These are phyloP conservation scores for Isoetes engelmannii DNA, from an alignment of 83 land plant genomes.

Conservation along the genomic window DNA sequence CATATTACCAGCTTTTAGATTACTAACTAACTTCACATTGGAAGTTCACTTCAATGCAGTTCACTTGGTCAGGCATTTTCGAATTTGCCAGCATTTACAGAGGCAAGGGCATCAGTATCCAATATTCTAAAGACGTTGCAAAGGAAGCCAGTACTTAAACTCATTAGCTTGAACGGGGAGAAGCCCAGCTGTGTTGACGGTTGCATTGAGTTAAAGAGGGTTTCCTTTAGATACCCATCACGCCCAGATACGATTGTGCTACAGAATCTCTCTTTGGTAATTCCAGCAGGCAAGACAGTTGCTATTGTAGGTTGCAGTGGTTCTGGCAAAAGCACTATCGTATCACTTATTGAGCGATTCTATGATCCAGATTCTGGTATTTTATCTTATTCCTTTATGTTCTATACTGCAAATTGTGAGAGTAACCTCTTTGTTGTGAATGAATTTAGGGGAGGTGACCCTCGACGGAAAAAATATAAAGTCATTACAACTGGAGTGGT, in stretches of 20 bases:
- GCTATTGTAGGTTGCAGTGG: slow-evolving; percentile 91
- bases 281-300: slow-evolving; percentile 70
- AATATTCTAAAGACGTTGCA: slow-evolving; percentile 65
- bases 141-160: slow-evolving; percentile 50
- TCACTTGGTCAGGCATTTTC: slow-evolving; percentile 55
- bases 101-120: slow-evolving; percentile 69
- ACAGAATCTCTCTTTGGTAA: slow-evolving; percentile 49
- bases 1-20: too few relatives aligned
- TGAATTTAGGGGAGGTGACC: slow-evolving; percentile 36
- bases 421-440: background rate
- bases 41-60: slow-evolving; percentile 9
- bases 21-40: slow-evolving; percentile 5
- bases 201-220: slow-evolving; percentile 61
- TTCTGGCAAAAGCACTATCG: slow-evolving; percentile 81
- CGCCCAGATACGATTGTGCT: slow-evolving; percentile 68
- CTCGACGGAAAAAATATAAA: slow-evolving; percentile 51
- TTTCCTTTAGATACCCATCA: slow-evolving; percentile 75
- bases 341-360: slow-evolving; percentile 68
- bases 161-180: slow-evolving; percentile 41
- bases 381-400: background rate
- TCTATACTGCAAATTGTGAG: background rate
- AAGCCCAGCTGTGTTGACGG: slow-evolving; percentile 53
- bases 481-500: slow-evolving; percentile 46
- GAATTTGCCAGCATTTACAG: slow-evolving; percentile 69
- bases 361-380: slow-evolving; percentile 77